Evolutionary conservation across 2,329 filamentous ascomycete genomes (phyloP), one percentile per base, ranked within the genome.

Genomic region (Alternaria sp.): DNA sequence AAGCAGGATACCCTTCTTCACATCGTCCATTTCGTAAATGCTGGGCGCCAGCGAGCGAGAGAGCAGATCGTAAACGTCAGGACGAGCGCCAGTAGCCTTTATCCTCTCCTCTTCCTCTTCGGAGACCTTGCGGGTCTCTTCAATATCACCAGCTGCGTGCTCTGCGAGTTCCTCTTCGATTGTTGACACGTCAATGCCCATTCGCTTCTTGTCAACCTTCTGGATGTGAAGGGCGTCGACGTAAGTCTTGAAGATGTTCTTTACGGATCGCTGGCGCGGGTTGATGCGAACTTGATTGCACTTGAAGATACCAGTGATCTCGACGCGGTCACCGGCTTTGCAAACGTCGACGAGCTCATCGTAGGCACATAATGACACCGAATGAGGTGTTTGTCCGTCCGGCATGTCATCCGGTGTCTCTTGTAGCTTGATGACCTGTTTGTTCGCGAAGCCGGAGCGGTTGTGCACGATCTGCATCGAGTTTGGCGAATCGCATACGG

Each of bases 401-500:
- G 96, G 96, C 18, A 99, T 92, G 41, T 89, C 93, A 79, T 99
- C 96, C 0, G 96, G 96, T 0, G 96, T 99, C 81, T 99, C 96
- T 81, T 99, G 96, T 44, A 99, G 86, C 80, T 99, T 99, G 82
- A 99, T 97, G 63, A 99, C 93, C 79, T 99, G 96, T 84, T 99
- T 99, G 79, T 99, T 96, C 59, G 94, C 91, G 75, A 99, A 99
- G 9, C 88, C 88, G 71, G 94, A 98, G 64, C 96, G 90, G 81
- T 99, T 99, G 84, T 99, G 96, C 20, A 98, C 87, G 71, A 99
- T 96, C 77, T 97, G 93, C 95, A 99, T 98, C 2, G 95, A 97
- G 82, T 99, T 98, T 78, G 90, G 92, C 58, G 91, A 90, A 54
- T 88, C 86, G 82, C 96, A 99, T 59, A 92, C 88, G 23, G 88